These are phyloP conservation scores for Pestalotiopsis sp. DNA, from an alignment of 2,329 filamentous ascomycete species.

Conservation along the genomic window DNA sequence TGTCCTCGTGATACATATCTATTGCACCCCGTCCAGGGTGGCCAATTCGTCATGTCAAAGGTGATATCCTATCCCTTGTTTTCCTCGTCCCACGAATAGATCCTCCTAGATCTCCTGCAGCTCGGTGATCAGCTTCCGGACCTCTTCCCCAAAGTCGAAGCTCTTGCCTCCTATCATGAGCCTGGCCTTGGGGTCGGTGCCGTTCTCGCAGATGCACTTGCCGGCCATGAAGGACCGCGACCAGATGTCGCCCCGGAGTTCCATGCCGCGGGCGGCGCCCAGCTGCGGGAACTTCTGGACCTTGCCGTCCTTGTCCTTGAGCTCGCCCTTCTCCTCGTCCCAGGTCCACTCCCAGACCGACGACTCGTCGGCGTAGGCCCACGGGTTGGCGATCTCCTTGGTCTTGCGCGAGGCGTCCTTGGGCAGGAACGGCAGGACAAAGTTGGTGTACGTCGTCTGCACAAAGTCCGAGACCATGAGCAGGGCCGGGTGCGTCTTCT, in stretches of 20 bases:
- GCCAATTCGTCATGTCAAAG: not conserved
- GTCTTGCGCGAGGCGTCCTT: constrained; percentile 29
- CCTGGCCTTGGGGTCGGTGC: constrained; percentile 25
- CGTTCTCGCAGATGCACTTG: constrained; percentile 30
- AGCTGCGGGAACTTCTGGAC: constrained; percentile 26
- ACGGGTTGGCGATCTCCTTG: constrained; percentile 31
- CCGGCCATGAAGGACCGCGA: constrained; percentile 26
- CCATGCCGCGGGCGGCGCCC: constrained; percentile 1
- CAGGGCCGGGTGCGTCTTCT: constrained; percentile 22
- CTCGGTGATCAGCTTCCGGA: constrained; percentile 12
- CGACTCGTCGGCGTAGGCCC: constrained; percentile 28
- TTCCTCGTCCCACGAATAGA: not conserved
- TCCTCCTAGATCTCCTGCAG: not conserved
- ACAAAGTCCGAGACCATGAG: constrained; percentile 31
- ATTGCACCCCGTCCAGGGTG: not conserved
- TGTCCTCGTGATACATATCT: not conserved
- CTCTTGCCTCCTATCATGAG: constrained; percentile 24
- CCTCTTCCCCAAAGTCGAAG: constrained; percentile 31
- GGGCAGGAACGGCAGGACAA: constrained; percentile 30
- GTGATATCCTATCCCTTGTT: not conserved
- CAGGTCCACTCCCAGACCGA: constrained; percentile 32
- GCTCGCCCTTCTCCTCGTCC: constrained; percentile 22
- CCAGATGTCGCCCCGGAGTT: constrained; percentile 21
- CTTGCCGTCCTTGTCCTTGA: constrained; percentile 23
- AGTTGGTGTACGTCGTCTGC: constrained; percentile 30